Evolutionary conservation across 305 asterid genomes (phyloP).

Genomic region (Fraxinus sp.): DNA sequence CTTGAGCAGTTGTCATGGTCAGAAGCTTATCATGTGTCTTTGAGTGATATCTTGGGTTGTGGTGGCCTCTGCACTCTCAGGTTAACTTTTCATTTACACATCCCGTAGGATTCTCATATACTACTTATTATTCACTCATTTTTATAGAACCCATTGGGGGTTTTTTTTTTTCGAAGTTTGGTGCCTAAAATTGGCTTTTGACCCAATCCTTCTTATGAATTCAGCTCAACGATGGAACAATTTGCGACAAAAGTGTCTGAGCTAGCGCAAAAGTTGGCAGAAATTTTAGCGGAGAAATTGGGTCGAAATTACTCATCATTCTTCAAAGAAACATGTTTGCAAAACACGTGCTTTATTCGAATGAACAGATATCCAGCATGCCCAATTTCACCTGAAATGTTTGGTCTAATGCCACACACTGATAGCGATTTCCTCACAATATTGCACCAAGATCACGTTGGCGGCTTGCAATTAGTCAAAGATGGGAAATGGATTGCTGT

Average conservation of each 20-base stretch:
- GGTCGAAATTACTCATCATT: slow-evolving; percentile 41
- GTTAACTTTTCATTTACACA: slow-evolving; percentile 35
- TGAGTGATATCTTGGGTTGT: slow-evolving; percentile 41
- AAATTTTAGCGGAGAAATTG: slow-evolving; percentile 55
- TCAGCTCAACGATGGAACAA: slow-evolving; percentile 66
- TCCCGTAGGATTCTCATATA: neutral
- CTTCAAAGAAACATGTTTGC: slow-evolving; percentile 53
- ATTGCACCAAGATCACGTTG: slow-evolving; percentile 72
- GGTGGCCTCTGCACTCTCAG: slow-evolving; percentile 44
- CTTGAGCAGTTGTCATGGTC: slow-evolving; percentile 71
- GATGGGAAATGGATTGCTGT: slow-evolving; percentile 79
- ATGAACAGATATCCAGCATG: slow-evolving; percentile 79
- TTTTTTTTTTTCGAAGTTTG: too few species aligned
- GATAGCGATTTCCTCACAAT: slow-evolving; percentile 82
- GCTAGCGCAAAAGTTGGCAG: slow-evolving; percentile 54
- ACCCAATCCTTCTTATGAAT: neutral
- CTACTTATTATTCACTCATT: neutral
- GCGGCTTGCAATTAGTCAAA: slow-evolving; percentile 72
- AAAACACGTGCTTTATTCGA: slow-evolving; percentile 65
- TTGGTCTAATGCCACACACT: slow-evolving; percentile 75
- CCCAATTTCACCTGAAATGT: slow-evolving; percentile 39
- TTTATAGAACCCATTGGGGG: neutral
- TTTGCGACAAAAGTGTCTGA: slow-evolving; percentile 52
- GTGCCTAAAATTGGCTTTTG: neutral
- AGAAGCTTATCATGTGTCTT: slow-evolving; percentile 73